phyloP scores from a whole-genome alignment of 192 early-diverging fungal genomes.

The Coemansia sp. region DNA sequence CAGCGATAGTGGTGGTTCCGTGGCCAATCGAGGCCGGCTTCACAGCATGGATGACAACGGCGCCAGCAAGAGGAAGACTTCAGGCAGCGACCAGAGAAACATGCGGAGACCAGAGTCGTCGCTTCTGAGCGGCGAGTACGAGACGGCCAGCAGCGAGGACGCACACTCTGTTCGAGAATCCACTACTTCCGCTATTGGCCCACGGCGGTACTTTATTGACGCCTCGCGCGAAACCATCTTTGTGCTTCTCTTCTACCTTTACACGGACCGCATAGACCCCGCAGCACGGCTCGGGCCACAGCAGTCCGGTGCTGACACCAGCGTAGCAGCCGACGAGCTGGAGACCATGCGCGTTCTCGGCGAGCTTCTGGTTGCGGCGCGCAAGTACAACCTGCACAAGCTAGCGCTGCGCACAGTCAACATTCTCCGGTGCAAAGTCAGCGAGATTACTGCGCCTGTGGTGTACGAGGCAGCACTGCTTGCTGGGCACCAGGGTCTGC shows the following conservation, averaged over 20 bases:
- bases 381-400: conserved; percentile 61
- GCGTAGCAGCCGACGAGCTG: conserved; percentile 27
- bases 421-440: conserved; percentile 64
- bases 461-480: conserved; percentile 68
- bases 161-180: conserved; percentile 12
- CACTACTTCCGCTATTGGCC: conserved; percentile 19
- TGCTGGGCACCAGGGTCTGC: conserved; percentile 68
- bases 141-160: conserved; percentile 17
- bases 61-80: neutral
- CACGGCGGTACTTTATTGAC: conserved; percentile 27
- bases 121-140: conserved; percentile 27
- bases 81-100: neutral
- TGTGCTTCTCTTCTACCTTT: conserved; percentile 67
- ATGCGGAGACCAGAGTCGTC: conserved; percentile 40
- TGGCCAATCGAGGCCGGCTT: neutral
- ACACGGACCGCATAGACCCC: conserved; percentile 69
- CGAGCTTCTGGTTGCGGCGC: conserved; percentile 63
- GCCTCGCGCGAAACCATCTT: conserved; percentile 58
- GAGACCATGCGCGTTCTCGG: conserved; percentile 55
- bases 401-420: conserved; percentile 60
- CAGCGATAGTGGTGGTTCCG: conserved; percentile 8
- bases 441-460: conserved; percentile 63
- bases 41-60: neutral
- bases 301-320: conserved; percentile 15
- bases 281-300: conserved; percentile 67